A percentile compares a stretch with the other conserved stretches of the same genome.
Conservation (phyloP, 2,329 filamentous ascomycete genomes). For the Fusarium verticillioides region DNA sequence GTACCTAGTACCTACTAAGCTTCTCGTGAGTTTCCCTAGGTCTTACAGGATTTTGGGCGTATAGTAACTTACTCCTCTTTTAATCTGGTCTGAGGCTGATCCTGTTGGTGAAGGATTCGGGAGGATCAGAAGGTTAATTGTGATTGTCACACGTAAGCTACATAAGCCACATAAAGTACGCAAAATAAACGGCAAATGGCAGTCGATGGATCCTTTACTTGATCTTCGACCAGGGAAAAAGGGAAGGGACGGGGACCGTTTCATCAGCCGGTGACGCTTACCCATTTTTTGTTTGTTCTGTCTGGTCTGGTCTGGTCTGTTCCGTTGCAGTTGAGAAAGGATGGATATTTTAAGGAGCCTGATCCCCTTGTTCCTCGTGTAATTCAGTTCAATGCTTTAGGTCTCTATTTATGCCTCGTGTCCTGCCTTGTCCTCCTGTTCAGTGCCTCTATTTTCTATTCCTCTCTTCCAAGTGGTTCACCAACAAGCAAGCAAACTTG, state of each 20-base stretch:
- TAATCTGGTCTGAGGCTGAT: not conserved
- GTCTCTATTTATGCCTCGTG: not conserved
- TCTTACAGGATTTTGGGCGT: not conserved
- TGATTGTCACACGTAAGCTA: conserved; percentile 13
- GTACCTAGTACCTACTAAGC: not conserved
- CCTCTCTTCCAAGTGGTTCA: conserved; percentile 10
- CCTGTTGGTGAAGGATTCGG: not conserved
- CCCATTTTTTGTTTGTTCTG: conserved; percentile 23
- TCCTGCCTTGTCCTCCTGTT: not conserved
- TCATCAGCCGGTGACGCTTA: conserved; percentile 19
- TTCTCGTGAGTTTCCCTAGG: not conserved
- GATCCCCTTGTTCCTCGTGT: conserved; percentile 1
- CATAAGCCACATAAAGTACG: not conserved
- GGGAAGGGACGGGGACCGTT: conserved; percentile 6
- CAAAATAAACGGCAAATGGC: not conserved
- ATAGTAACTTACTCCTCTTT: not conserved
- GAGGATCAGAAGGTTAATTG: conserved; percentile 18
- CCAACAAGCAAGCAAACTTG: not conserved
- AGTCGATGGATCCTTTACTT: not conserved
- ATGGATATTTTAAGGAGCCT: conserved; percentile 12
- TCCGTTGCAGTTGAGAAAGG: not conserved
- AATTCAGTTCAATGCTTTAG: not conserved
- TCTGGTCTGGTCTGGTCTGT: not conserved
- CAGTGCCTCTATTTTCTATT: not conserved
- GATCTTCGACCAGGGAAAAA: conserved; percentile 18